Conservation (phyloP, 1,139 yeast genomes). For the Suhomyces terraborum region DNA sequence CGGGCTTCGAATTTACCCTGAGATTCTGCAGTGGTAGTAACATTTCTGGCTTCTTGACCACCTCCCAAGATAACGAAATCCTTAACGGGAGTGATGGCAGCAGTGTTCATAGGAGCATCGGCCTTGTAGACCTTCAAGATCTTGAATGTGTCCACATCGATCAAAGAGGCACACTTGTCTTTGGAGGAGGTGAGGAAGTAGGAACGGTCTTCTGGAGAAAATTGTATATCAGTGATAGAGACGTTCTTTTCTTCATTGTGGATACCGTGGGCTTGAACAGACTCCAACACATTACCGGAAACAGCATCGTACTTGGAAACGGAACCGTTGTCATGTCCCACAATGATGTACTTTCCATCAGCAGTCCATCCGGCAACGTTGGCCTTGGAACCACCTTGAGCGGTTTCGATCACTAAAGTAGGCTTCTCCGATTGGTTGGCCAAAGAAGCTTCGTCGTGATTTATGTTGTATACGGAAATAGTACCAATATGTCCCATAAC, state of each 20-base stretch:
- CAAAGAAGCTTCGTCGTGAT: constrained; percentile 40
- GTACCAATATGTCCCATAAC: constrained; percentile 92
- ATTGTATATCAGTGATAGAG: constrained; percentile 81
- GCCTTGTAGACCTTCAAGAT: constrained; percentile 76
- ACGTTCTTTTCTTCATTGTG: constrained; percentile 57
- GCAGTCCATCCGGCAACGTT: constrained; percentile 90
- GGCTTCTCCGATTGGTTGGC: constrained; percentile 51
- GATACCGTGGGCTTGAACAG: constrained; percentile 65
- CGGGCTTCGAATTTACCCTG: constrained; percentile 98
- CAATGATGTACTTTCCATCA: constrained; percentile 70
- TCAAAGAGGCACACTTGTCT: constrained; percentile 83
- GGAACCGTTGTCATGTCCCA: constrained; percentile 87
- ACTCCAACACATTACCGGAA: constrained; percentile 68
- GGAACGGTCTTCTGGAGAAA: constrained; percentile 76
- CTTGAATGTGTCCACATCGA: constrained; percentile 76
- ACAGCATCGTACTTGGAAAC: constrained; percentile 77
- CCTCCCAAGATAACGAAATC: constrained; percentile 95
- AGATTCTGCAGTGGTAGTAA: constrained; percentile 89
- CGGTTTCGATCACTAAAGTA: constrained; percentile 61
- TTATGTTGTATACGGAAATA: constrained; percentile 65
- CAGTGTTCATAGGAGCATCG: constrained; percentile 95
- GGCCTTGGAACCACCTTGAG: constrained; percentile 63
- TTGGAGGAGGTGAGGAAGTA: constrained; percentile 92
- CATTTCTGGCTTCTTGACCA: constrained; percentile 99
- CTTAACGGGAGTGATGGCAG: constrained; percentile 89